phyloP scores from a whole-genome alignment of 1,139 yeast genomes.

The Suhomyces panamericanus region DNA sequence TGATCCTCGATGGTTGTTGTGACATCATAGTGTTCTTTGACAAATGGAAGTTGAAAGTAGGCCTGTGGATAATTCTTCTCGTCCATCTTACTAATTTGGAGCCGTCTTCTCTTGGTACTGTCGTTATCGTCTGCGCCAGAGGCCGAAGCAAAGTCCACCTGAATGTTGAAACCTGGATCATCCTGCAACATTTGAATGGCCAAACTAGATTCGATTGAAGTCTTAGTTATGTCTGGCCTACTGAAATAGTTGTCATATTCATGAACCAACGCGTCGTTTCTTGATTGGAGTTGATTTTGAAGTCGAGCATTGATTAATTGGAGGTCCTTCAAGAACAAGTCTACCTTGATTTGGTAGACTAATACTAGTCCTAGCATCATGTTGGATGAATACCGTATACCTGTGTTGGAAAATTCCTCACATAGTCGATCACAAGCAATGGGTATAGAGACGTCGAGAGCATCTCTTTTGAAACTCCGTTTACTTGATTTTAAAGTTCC shows the following conservation, averaged over 20 bases:
- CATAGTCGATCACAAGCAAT: conserved; percentile 40
- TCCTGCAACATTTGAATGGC: conserved; percentile 24
- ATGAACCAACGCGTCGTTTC: conserved; percentile 3
- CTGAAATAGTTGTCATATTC: neutral
- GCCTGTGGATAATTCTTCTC: conserved; percentile 11
- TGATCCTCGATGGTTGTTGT: conserved; percentile 6
- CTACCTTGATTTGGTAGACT: conserved; percentile 52
- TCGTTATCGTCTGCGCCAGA: neutral
- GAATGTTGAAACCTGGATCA: conserved; percentile 45
- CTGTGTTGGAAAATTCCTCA: conserved; percentile 25
- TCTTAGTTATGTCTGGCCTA: neutral
- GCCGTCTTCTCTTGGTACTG: conserved; percentile 14
- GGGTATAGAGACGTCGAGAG: conserved; percentile 48
- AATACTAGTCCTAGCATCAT: conserved; percentile 59
- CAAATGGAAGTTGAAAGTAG: neutral
- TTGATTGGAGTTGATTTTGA: conserved; percentile 18
- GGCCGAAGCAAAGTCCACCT: conserved; percentile 27
- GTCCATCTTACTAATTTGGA: conserved; percentile 18
- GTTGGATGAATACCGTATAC: conserved; percentile 50
- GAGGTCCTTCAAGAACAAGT: conserved; percentile 42
- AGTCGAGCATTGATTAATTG: conserved; percentile 27
- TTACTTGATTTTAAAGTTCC: conserved; percentile 36
- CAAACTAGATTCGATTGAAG: too few species aligned
- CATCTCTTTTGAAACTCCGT: conserved; percentile 35
- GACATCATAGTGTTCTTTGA: neutral